Percentiles rank a stretch among this genome's conserved stretches.
These are phyloP conservation scores for Colletotrichum sp. DNA, from an alignment of 2,329 filamentous ascomycete species.

Conservation along the genomic window DNA sequence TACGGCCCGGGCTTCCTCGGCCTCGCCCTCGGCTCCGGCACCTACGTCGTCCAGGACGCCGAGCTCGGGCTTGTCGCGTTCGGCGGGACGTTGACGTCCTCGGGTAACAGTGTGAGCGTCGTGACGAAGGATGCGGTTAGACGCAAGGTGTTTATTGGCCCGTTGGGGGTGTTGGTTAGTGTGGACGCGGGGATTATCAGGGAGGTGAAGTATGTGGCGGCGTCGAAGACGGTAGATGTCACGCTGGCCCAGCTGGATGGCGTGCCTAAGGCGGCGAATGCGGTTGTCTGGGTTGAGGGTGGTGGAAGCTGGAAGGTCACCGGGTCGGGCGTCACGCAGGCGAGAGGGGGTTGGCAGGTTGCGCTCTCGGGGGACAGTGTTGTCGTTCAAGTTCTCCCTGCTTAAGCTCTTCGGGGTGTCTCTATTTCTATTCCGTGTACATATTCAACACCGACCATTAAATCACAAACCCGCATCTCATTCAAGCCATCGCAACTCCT, in stretches of 20 bases:
- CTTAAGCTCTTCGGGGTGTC: background rate
- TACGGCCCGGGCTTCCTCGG: slow-evolving; percentile 62
- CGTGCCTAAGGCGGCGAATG: slow-evolving; percentile 29
- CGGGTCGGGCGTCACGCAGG: background rate
- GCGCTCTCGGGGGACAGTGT: background rate
- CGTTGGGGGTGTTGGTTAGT: slow-evolving; percentile 42
- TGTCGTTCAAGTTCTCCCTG: slow-evolving; percentile 32
- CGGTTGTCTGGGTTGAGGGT: slow-evolving; percentile 38
- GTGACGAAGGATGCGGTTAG: slow-evolving; percentile 49
- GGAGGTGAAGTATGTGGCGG: slow-evolving; percentile 36
- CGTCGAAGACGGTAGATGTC: slow-evolving; percentile 28
- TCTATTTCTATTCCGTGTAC: background rate
- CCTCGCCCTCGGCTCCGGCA: slow-evolving; percentile 51
- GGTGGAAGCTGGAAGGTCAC: slow-evolving; percentile 11
- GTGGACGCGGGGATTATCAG: slow-evolving; percentile 48
- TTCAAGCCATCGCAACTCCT: slow-evolving; percentile 31
- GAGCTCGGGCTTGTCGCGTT: slow-evolving; percentile 52
- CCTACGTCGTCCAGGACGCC: slow-evolving; percentile 51
- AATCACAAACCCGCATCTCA: background rate
- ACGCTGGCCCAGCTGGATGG: slow-evolving; percentile 33
- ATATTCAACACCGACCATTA: background rate
- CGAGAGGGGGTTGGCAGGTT: slow-evolving; percentile 25
- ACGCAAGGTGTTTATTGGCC: slow-evolving; percentile 52
- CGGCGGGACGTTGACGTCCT: slow-evolving; percentile 44
- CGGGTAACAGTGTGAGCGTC: slow-evolving; percentile 34